Conservation (phyloP, 495 filamentous ascomycete species). For the Margaritispora aquatica region DNA sequence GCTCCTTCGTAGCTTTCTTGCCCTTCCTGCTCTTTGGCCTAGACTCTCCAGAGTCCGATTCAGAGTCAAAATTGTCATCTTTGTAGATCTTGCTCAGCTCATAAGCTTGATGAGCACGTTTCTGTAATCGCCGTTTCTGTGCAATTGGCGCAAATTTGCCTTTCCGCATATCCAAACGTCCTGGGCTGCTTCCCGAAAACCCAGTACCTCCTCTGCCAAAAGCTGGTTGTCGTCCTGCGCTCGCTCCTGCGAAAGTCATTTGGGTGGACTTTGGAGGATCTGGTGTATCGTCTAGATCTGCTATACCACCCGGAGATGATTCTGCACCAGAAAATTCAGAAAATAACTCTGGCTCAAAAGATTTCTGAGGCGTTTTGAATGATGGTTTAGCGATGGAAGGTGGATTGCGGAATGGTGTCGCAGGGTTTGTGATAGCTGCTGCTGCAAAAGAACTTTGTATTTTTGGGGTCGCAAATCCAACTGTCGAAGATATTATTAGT, state of each 20-base stretch:
- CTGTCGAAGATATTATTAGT: slow-evolving; percentile 2
- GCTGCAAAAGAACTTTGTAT: slow-evolving; percentile 25
- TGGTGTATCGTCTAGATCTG: slow-evolving; percentile 64
- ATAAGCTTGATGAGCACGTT: slow-evolving; percentile 39
- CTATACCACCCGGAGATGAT: slow-evolving; percentile 65
- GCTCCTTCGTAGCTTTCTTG: slow-evolving; percentile 15
- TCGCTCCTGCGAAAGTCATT: slow-evolving; percentile 33
- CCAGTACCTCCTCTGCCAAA: slow-evolving; percentile 41
- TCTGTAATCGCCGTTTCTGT: slow-evolving; percentile 48
- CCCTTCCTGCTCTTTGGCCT: slow-evolving; percentile 22
- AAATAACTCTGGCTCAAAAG: slow-evolving; percentile 53
- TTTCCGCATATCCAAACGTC: slow-evolving; percentile 48
- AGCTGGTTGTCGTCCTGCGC: slow-evolving; percentile 38
- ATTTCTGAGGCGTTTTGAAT: slow-evolving; percentile 78
- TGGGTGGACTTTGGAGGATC: slow-evolving; percentile 45
- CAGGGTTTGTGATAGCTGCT: slow-evolving; percentile 27
- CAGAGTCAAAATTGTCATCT: slow-evolving; percentile 57
- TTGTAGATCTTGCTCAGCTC: slow-evolving; percentile 31
- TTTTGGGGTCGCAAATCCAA: slow-evolving; percentile 18
- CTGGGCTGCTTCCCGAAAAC: slow-evolving; percentile 33
- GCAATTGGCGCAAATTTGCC: slow-evolving; percentile 46
- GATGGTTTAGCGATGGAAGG: too few species aligned
- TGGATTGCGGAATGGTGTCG: slow-evolving; percentile 53
- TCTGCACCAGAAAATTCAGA: slow-evolving; percentile 71
- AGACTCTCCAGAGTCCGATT: slow-evolving; percentile 40